Evolutionary conservation across 495 filamentous ascomycete genomes (phyloP).

Genomic region (Schizothecium vesticola): DNA sequence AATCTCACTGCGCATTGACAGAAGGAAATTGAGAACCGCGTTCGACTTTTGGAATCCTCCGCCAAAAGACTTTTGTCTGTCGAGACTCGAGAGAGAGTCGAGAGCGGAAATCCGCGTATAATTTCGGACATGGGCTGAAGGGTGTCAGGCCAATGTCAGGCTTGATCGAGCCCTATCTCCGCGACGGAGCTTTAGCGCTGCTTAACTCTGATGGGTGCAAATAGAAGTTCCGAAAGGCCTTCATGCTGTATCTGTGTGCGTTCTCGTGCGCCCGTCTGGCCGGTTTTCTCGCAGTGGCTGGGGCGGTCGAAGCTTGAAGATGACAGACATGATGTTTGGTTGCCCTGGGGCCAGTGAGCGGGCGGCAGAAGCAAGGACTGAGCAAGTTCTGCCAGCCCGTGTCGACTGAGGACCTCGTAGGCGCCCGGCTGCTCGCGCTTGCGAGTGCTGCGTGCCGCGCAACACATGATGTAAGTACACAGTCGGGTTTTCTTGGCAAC

Average conservation of each 20-base stretch:
- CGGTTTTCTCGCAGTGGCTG: not conserved
- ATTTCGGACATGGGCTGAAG: constrained; percentile 6
- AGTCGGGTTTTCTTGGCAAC: constrained; percentile 12
- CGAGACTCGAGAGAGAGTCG: not conserved
- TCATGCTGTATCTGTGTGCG: not conserved
- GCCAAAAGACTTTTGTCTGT: not conserved
- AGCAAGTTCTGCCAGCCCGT: constrained; percentile 9
- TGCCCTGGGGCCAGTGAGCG: constrained; percentile 6
- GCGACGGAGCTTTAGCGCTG: constrained; percentile 2
- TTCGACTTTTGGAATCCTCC: not conserved
- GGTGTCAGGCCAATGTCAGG: not conserved
- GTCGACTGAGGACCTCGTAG: not conserved
- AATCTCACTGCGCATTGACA: constrained; percentile 6
- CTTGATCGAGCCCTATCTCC: constrained; percentile 2
- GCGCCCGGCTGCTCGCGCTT: constrained; percentile 3
- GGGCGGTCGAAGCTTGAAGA: not conserved
- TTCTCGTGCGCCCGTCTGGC: not conserved
- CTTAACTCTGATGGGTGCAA: constrained; percentile 4
- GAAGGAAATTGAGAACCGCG: not conserved
- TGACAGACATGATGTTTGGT: constrained; percentile 1
- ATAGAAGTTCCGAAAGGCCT: not conserved
- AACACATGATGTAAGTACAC: not conserved
- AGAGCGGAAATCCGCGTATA: not conserved
- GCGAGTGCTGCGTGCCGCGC: not conserved
- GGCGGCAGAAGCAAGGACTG: constrained; percentile 6